Percentiles rank a stretch among this genome's conserved stretches.
These are phyloP conservation scores for Volvariella surrecta DNA, from an alignment of 1,284 basidiomycete species.

Conservation along the genomic window DNA sequence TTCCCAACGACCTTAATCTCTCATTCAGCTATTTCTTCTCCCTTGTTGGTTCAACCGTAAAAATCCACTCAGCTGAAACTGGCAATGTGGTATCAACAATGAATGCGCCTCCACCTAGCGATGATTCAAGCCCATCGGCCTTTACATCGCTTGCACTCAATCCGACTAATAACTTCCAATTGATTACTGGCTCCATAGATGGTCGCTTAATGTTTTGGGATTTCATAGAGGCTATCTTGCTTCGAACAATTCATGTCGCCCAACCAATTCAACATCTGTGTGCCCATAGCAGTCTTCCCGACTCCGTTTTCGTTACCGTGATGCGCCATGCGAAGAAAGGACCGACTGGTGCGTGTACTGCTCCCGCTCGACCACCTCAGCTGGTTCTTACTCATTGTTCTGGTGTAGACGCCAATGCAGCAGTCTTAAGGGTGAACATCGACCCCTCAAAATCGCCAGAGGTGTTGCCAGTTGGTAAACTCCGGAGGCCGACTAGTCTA, in stretches of 20 bases:
- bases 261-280: constrained; percentile 71
- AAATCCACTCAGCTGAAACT: constrained; percentile 72
- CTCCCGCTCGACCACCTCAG: no score
- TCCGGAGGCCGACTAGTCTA: constrained; percentile 54
- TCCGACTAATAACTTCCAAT: constrained; percentile 84
- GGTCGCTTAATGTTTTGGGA: constrained; percentile 91
- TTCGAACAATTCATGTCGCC: constrained; percentile 65
- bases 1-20: not conserved
- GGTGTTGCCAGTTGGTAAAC: constrained; percentile 59
- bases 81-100: constrained; percentile 81
- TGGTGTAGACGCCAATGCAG: constrained; percentile 10
- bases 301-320: constrained; percentile 63
- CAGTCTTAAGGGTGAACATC: not conserved
- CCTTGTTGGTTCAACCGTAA: constrained; percentile 66
- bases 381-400: not conserved
- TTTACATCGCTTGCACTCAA: constrained; percentile 77
- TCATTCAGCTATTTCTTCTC: constrained; percentile 78
- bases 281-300: constrained; percentile 57
- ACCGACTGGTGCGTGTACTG: constrained; percentile 31
- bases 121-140: constrained; percentile 37
- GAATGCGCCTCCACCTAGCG: constrained; percentile 30
- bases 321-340: constrained; percentile 40
- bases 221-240: constrained; percentile 77
- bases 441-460: constrained; percentile 41
- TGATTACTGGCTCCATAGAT: constrained; percentile 81